Evolutionary conservation across 352 stramenopile species (phyloP).

Genomic region (Globisporangium perplexum): DNA sequence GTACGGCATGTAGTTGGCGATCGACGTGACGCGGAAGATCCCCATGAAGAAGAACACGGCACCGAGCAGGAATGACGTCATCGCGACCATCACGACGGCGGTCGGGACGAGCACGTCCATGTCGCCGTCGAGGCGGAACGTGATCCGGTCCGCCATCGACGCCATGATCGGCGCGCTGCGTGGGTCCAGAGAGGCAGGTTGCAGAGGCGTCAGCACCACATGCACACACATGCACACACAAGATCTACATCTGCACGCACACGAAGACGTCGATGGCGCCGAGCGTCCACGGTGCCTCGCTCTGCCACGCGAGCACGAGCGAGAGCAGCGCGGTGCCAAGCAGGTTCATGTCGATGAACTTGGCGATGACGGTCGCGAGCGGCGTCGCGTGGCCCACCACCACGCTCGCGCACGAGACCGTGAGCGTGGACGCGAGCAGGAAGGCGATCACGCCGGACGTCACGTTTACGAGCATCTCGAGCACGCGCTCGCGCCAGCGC

Average conservation of each 20-base stretch:
- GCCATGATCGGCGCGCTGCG: conserved; percentile 63
- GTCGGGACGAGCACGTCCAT: conserved; percentile 60
- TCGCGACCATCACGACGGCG: conserved; percentile 62
- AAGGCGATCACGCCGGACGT: conserved; percentile 78
- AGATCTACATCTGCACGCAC: conserved; percentile 17
- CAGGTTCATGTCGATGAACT: conserved; percentile 85
- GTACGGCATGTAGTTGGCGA: conserved; percentile 84
- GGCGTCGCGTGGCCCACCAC: conserved; percentile 63
- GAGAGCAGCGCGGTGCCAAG: conserved; percentile 63
- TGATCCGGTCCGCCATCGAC: conserved; percentile 70
- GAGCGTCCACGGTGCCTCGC: conserved; percentile 64
- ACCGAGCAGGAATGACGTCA: conserved; percentile 60
- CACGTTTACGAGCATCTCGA: conserved; percentile 45
- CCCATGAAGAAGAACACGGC: conserved; percentile 68
- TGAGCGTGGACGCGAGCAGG: conserved; percentile 68
- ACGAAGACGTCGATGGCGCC: conserved; percentile 79
- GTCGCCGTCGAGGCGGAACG: conserved; percentile 45
- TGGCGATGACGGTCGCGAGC: conserved; percentile 51
- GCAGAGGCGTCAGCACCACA: neutral
- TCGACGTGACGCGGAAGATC: conserved; percentile 60
- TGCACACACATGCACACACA: too few species aligned
- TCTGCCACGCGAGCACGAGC: conserved; percentile 73
- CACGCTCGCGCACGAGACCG: conserved; percentile 75
- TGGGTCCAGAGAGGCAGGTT: neutral
- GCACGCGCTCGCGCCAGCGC: neutral